phyloP scores from a whole-genome alignment of 345 rosid species.

The Atalantia buxifolia region DNA sequence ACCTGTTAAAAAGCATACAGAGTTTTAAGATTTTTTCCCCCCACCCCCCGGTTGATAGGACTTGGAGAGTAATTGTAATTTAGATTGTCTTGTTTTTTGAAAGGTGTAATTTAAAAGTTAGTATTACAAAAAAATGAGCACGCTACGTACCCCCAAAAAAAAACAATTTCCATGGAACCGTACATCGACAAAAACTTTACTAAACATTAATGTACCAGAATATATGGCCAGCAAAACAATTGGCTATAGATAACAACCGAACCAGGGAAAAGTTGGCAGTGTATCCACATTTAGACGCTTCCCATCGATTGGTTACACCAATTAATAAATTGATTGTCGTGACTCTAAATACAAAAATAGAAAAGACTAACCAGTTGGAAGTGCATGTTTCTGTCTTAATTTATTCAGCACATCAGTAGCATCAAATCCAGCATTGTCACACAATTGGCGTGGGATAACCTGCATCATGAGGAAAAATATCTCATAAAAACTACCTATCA shows the following conservation, averaged over 20 bases:
- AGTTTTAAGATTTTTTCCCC: background rate
- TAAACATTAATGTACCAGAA: background rate
- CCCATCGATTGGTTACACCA: background rate
- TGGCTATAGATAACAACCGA: background rate
- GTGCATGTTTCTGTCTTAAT: conserved; percentile 93
- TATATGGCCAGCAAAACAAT: background rate
- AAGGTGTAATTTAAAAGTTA: too few relatives aligned
- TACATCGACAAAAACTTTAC: background rate
- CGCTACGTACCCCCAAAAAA: too few relatives aligned
- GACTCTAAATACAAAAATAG: background rate
- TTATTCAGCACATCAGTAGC: conserved; percentile 98
- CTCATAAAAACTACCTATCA: background rate
- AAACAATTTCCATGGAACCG: background rate
- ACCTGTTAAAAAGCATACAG: conserved; percentile 35
- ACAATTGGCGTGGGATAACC: conserved; percentile 95
- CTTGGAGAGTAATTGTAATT: background rate
- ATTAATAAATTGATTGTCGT: background rate
- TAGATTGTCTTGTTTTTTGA: too few relatives aligned
- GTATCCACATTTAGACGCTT: background rate
- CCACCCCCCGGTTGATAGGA: background rate
- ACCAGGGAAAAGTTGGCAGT: background rate
- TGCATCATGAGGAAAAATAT: conserved; percentile 25
- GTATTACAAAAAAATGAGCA: too few relatives aligned
- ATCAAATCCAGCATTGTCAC: conserved; percentile 99
- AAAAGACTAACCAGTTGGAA: conserved; percentile 62